Evolutionary conservation across 176 grass and related monocot genomes (phyloP), one percentile per base, ranked within the genome.

Genomic region (Oryza glumipatula): DNA sequence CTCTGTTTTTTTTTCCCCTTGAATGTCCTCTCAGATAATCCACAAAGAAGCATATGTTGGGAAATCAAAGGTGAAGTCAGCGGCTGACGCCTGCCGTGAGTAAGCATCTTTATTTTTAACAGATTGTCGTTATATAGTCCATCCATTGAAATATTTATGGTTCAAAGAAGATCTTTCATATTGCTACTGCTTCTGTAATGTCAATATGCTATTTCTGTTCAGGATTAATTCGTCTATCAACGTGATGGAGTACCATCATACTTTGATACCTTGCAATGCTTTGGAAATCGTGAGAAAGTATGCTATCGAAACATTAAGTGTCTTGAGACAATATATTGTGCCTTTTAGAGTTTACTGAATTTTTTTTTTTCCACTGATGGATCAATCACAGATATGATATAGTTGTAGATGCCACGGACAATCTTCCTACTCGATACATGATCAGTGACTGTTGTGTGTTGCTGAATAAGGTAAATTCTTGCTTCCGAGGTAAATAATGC

Each of bases 221-320:
- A 98, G 96, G 81, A 95, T 95, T 79, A 98, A 98, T 86, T 98
- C 91, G 39, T 95, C 96, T 89, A 73, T 95, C 28, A 90, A 95
- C 44, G 70, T 98, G 77, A 80, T 95, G 72, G 93, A 94, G 51
- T 89, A 98, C 71, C 67, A 76, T 71, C 91, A 94, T 84, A 88
- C 88, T 72, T 83, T 98, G 93, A 90, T 92, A 79, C 86, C 91
- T 80, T 76, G 17, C 35, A 95, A 90, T 76, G 96, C 93, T 78
- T 82, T 95, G 80, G 86, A 87, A 71, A 88, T 94, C 83, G 83
- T 95, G 58, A 80, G 70, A 67, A 89, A 92, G 93, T 98, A 98
- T 98, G 89, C 91, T 95, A 89, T 69, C 9, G 0, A 11, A 63
- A 63, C 56, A 63, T 63, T 63, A 9, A 23, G 58, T 63, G n/a